Conservation (phyloP, 2,329 filamentous ascomycete genomes). For the Fusarium cyanostomum region DNA sequence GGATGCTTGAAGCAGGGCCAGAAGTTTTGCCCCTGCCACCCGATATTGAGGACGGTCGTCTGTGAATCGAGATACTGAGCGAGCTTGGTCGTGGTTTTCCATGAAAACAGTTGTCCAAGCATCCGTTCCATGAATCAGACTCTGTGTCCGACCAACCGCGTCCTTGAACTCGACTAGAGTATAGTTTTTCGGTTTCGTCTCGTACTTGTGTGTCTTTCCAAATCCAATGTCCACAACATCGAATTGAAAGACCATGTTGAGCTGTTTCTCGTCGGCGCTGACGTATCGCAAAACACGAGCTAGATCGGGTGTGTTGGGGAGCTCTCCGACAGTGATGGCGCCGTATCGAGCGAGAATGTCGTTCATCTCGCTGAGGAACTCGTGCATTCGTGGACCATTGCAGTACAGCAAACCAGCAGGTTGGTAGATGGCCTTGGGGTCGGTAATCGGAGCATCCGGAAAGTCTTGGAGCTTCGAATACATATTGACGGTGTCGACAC, state of each 20-base stretch:
- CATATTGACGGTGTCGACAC: conserved; percentile 79
- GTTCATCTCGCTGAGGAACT: conserved; percentile 74
- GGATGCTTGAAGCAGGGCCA: conserved; percentile 62
- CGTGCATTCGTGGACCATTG: conserved; percentile 75
- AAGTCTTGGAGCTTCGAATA: conserved; percentile 71
- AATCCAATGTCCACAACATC: conserved; percentile 70
- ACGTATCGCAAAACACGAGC: conserved; percentile 68
- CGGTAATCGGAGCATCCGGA: conserved; percentile 65
- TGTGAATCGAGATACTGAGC: conserved; percentile 65
- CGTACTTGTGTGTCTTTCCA: conserved; percentile 61
- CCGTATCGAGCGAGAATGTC: conserved; percentile 67
- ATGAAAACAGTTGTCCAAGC: conserved; percentile 72
- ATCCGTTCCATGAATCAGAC: conserved; percentile 61
- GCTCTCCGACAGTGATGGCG: conserved; percentile 76
- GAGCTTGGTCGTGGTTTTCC: conserved; percentile 72
- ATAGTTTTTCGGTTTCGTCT: conserved; percentile 57
- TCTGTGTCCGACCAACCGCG: conserved; percentile 60
- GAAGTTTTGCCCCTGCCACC: conserved; percentile 63
- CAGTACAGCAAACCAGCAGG: conserved; percentile 66
- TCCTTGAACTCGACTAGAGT: conserved; percentile 59
- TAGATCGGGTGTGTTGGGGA: conserved; percentile 69
- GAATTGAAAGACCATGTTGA: conserved; percentile 77
- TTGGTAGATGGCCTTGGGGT: conserved; percentile 58
- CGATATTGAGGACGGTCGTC: conserved; percentile 60
- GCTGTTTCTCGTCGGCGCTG: conserved; percentile 63